phyloP scores from a whole-genome alignment of 805 yeast genomes.

The Yueomyces sp. region DNA sequence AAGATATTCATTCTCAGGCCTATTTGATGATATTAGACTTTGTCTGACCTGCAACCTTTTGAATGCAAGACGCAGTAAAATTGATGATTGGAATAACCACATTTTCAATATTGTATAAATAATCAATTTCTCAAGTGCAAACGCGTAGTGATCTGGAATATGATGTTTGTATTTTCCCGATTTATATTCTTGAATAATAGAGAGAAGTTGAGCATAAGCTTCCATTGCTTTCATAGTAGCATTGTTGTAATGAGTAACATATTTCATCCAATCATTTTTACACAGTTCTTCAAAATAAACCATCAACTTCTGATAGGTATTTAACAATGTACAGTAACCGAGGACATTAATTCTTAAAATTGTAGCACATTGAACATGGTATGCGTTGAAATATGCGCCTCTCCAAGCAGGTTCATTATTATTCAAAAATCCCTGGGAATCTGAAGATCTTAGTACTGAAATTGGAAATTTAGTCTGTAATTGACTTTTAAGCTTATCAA shows the following conservation, averaged over 20 bases:
- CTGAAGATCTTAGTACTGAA: background rate
- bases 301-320: slow-evolving; percentile 3
- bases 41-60: slow-evolving; percentile 1
- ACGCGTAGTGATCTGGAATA: slow-evolving; percentile 2
- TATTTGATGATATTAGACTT: background rate
- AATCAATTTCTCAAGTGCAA: slow-evolving; percentile 5
- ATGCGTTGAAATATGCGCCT: slow-evolving; percentile 2
- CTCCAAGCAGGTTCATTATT: slow-evolving; percentile 3
- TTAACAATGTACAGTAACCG: slow-evolving; percentile 5
- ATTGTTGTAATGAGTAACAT: slow-evolving; percentile 3
- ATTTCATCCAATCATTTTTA: slow-evolving; percentile 1
- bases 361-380: slow-evolving; percentile 3
- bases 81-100: slow-evolving; percentile 6
- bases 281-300: slow-evolving; percentile 8
- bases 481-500: slow-evolving; percentile 1
- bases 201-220: slow-evolving; percentile 1
- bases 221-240: slow-evolving; percentile 3
- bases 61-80: slow-evolving; percentile 6
- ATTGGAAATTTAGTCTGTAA: slow-evolving; percentile 7
- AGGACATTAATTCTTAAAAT: slow-evolving; percentile 6
- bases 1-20: background rate
- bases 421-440: background rate
- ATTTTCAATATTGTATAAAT: slow-evolving; percentile 4
- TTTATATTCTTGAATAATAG: slow-evolving; percentile 3
- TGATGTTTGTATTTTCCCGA: slow-evolving; percentile 1